Evolutionary conservation across 345 rosid genomes (phyloP), one percentile per base, ranked within the genome.

Genomic region (Erysimum cheiranthoides): DNA sequence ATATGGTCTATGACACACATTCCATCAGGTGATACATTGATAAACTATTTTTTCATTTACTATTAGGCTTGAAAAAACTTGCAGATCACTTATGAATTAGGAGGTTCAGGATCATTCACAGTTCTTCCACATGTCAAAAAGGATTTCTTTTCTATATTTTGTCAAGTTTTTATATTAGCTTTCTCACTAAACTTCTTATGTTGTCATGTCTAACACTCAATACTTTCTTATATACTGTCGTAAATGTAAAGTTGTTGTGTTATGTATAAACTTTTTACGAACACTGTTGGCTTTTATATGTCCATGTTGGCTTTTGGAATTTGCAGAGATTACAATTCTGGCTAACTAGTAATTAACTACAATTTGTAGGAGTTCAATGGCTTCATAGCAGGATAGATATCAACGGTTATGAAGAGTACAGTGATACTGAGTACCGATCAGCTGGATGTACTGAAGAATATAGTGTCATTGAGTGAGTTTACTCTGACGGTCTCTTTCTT

Each of bases 371-470:
- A 79, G 84, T 82, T 42, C 98, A 91, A 34, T 93, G 97, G 97
- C 93, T 93, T 61, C 89, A 84, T 52, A 91, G 98, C 85, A 91
- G 88, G 82, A 73, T 91, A 78, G 91, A 93, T 45, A 73, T 89
- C 43, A 69, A 72, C 73, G 98, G 97, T 65, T 93, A 93, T 56
- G 97, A 93, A 83, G 98, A 93, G 74, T 91, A 91, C 66, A 87
- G 90, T 75, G 89, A 93, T 51, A 85, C 76, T 11, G 97, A 88
- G 83, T 93, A 93, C 68, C 89, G 93, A 3, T 93, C 98, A 62
- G 89, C 93, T 74, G 97, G 97, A 79, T 93, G 97, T 81, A 76
- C 89, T 9, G 97, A 93, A 73, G 91, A 87, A 73, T 93, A 93
- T 75, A 79, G 34, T 62, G 85, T 93, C 69, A 73, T 87, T 38